phyloP scores from a whole-genome alignment of 495 filamentous ascomycete species.

The Trichoderma orchidacearum region DNA sequence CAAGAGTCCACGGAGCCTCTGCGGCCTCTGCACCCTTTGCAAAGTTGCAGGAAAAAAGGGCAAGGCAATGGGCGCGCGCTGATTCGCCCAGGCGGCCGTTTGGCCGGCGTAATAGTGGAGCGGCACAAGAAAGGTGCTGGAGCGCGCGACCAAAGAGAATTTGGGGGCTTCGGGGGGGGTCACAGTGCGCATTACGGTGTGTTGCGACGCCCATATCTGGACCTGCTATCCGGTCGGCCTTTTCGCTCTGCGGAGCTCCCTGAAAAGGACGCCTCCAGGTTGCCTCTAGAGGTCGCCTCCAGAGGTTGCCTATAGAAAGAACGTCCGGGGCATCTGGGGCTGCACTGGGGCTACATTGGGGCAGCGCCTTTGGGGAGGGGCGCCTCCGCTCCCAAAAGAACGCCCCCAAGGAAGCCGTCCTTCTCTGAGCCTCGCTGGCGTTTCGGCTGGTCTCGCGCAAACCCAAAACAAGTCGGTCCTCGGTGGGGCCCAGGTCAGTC shows the following conservation, averaged over 20 bases:
- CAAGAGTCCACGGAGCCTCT: not conserved
- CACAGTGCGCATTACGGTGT: not conserved
- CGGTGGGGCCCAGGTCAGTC: not conserved
- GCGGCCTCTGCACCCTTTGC: not conserved
- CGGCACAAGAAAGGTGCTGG: constrained; percentile 14
- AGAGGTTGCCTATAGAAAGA: not conserved
- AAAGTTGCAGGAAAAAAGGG: not conserved
- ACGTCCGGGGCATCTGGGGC: not conserved
- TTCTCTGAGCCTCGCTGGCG: too few relatives aligned
- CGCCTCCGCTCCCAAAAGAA: not conserved
- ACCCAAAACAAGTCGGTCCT: not conserved
- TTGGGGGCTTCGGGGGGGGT: not conserved
- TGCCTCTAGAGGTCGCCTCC: too few relatives aligned
- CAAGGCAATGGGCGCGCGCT: not conserved
- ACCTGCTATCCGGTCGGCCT: not conserved
- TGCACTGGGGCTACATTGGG: too few relatives aligned
- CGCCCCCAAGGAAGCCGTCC: not conserved
- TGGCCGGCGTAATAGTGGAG: constrained; percentile 44
- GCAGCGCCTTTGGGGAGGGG: not conserved
- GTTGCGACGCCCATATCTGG: not conserved
- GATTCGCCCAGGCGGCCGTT: constrained; percentile 23
- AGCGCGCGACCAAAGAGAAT: constrained; percentile 2
- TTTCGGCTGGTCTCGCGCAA: too few relatives aligned
- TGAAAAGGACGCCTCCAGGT: too few relatives aligned
- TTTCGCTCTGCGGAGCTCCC: too few relatives aligned